Conservation (phyloP, 768 basidiomycete genomes). For the Leccinum obscurum region DNA sequence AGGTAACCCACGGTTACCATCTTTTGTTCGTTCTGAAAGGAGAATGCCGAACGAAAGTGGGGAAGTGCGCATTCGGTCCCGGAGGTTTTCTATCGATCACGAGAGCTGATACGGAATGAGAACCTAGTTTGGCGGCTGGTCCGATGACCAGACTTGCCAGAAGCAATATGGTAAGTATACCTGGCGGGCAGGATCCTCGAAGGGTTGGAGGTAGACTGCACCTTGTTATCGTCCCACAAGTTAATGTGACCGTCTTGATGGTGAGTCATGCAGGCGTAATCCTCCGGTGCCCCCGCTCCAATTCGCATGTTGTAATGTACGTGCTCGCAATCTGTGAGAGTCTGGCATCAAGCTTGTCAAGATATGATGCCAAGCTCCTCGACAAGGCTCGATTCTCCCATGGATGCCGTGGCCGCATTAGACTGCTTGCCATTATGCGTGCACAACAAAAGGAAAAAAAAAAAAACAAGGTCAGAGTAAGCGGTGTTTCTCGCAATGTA, state of each 20-base stretch:
- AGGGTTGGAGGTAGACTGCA: background rate
- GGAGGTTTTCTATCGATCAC: background rate
- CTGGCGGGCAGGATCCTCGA: background rate
- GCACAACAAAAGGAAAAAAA: background rate
- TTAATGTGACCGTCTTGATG: background rate
- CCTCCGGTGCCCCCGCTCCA: background rate
- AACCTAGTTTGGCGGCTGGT: background rate
- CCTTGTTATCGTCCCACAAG: background rate
- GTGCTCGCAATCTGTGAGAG: background rate
- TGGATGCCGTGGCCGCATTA: background rate
- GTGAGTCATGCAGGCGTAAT: background rate
- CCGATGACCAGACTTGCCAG: background rate
- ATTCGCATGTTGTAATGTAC: background rate
- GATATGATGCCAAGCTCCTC: slow-evolving; percentile 1
- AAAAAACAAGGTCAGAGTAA: background rate
- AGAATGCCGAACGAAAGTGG: background rate
- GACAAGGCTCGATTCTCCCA: background rate
- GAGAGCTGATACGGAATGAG: background rate
- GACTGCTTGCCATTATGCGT: background rate
- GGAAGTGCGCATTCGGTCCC: background rate
- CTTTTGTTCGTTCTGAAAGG: background rate
- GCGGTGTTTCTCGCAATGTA: background rate
- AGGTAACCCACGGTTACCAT: background rate
- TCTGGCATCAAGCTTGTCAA: background rate
- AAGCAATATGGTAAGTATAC: background rate